These are phyloP conservation scores for Colletotrichum ledebouriae DNA, from an alignment of 2,329 filamentous ascomycete species.

Conservation along the genomic window DNA sequence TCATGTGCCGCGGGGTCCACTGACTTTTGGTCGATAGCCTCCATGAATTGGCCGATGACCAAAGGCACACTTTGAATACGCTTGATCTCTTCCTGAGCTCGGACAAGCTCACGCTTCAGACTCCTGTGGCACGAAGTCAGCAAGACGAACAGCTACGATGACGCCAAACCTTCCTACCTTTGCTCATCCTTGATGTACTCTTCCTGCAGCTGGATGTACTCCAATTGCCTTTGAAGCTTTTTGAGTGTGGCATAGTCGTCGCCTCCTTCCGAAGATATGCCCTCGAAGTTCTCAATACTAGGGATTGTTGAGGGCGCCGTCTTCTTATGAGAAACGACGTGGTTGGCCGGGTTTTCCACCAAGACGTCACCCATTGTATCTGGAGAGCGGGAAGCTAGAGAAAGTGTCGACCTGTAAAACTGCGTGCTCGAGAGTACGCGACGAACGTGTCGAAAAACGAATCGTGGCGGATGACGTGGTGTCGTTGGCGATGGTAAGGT, in stretches of 20 bases:
- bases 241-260: slow-evolving; percentile 97
- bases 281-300: slow-evolving; percentile 91
- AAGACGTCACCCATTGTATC: slow-evolving; percentile 85
- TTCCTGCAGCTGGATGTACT: slow-evolving; percentile 98
- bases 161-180: slow-evolving; percentile 65
- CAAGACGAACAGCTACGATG: slow-evolving; percentile 9
- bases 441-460: not conserved
- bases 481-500: slow-evolving; percentile 29
- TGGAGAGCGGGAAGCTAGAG: slow-evolving; percentile 11
- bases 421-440: not conserved
- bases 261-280: slow-evolving; percentile 81
- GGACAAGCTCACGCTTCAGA: slow-evolving; percentile 95
- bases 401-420: not conserved
- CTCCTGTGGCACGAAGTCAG: slow-evolving; percentile 68
- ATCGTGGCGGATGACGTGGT: slow-evolving; percentile 10
- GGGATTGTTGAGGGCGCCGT: slow-evolving; percentile 83
- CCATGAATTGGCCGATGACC: slow-evolving; percentile 99
- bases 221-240: slow-evolving; percentile 94
- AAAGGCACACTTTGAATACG: slow-evolving; percentile 98
- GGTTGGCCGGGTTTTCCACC: slow-evolving; percentile 84
- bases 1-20: slow-evolving; percentile 46
- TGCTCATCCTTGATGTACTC: slow-evolving; percentile 99
- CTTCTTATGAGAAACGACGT: slow-evolving; percentile 84
- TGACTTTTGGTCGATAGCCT: slow-evolving; percentile 99
- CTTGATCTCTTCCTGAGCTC: slow-evolving; percentile 99